phyloP scores from a whole-genome alignment of 2,329 filamentous ascomycete genomes.

The Colletotrichum musae region DNA sequence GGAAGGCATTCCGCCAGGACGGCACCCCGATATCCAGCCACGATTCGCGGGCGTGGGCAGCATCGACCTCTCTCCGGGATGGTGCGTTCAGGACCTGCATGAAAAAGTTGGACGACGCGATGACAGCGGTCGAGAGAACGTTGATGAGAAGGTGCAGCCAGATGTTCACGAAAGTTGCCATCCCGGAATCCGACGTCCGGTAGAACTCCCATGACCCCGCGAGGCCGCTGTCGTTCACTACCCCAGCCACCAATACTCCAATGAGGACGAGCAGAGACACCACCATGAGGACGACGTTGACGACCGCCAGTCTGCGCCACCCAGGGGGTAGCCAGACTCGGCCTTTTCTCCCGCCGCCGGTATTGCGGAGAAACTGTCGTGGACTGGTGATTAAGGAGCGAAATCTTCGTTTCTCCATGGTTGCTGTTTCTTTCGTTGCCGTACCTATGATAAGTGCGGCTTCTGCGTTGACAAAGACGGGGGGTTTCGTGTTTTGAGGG shows the following conservation, averaged over 20 bases:
- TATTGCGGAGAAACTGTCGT: too few relatives aligned
- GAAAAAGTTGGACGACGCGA: slow-evolving; percentile 42
- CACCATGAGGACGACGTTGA: background rate
- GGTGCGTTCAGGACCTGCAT: slow-evolving; percentile 42
- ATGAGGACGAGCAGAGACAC: background rate
- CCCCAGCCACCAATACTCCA: background rate
- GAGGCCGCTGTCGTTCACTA: background rate
- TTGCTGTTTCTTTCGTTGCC: too few relatives aligned
- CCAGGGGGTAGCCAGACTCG: background rate
- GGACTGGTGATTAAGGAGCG: too few relatives aligned
- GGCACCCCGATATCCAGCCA: slow-evolving; percentile 63
- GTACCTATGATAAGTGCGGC: too few relatives aligned
- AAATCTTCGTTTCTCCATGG: too few relatives aligned
- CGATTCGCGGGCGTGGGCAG: slow-evolving; percentile 56
- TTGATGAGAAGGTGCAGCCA: slow-evolving; percentile 64
- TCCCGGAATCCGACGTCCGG: background rate
- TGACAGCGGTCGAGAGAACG: slow-evolving; percentile 36
- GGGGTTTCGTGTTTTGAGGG: too few relatives aligned
- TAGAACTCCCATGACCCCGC: background rate
- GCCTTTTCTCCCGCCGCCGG: background rate
- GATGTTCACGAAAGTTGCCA: background rate
- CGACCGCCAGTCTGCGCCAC: background rate
- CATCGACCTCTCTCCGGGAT: slow-evolving; percentile 48
- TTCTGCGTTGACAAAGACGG: too few relatives aligned
- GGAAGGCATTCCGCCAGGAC: slow-evolving; percentile 53